These are phyloP conservation scores for thale cress (Arabidopsis thaliana) DNA, from an alignment of 345 rosid genomes.

Conservation along the genomic window DNA sequence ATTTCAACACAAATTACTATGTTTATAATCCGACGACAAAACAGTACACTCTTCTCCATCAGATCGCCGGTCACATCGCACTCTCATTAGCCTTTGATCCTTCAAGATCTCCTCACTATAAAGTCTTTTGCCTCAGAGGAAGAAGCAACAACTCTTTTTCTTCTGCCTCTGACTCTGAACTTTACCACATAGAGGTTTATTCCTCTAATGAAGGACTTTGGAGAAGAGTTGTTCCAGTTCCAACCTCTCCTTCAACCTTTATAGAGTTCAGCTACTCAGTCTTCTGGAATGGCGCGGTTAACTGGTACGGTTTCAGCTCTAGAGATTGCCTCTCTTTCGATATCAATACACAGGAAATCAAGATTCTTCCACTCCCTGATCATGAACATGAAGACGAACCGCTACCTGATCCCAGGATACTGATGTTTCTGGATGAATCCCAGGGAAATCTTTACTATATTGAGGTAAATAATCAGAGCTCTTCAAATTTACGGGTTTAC, in stretches of 20 bases:
- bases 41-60: constrained; percentile 47
- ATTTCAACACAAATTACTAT: constrained; percentile 44
- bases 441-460: constrained; percentile 40
- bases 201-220: constrained; percentile 49
- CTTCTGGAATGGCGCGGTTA: constrained; percentile 45
- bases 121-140: constrained; percentile 46
- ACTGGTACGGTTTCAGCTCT: constrained; percentile 40
- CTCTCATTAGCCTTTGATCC: constrained; percentile 56
- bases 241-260: constrained; percentile 9
- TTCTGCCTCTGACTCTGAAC: neutral
- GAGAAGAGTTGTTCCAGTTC: constrained; percentile 42
- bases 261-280: constrained; percentile 13
- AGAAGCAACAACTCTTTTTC: neutral
- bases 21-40: constrained; percentile 57
- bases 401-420: neutral
- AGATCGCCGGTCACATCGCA: neutral
- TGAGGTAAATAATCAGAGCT: constrained; percentile 35
- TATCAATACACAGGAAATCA: constrained; percentile 38
- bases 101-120: constrained; percentile 48
- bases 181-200: constrained; percentile 41
- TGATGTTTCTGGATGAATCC: constrained; percentile 41
- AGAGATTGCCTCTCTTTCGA: constrained; percentile 40
- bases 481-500: constrained; percentile 40
- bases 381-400: constrained; percentile 4
- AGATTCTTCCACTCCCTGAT: constrained; percentile 42